Base-by-base conservation (phyloP, 441 rosid genomes). In the Cnidoscolus chayamansa region DNA sequence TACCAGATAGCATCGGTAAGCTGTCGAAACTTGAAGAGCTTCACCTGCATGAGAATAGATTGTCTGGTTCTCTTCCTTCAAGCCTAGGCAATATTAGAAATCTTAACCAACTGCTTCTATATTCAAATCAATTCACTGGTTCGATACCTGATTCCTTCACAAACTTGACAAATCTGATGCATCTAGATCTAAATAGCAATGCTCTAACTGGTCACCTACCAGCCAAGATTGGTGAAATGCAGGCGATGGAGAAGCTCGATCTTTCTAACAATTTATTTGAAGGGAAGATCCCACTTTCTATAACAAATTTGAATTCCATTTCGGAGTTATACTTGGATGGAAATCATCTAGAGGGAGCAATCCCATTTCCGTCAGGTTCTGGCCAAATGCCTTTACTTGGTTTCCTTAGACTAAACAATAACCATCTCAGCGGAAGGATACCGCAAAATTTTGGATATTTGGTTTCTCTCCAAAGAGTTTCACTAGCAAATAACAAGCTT, bases 1-100 rank as follows among this genome's bases (percentile, higher is more conserved):
- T 85, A 51, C 88, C 88, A 11, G 83, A 84, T 37, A 80, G 89
- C 76, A 83, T 85, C 1, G 80, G 88, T 69, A 79, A 84, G 81
- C 74, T 84, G 72, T 77, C 60, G 32, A 75, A 71, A 72, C 88
- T 85, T 0, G 79, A 84, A 78, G 75, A 85, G 72, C 85, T 84
- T 78, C 85, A 79, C 50, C 70, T 85, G 55, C 80, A 81, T 45
- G 89, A 85, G 72, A 85, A 85, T 74, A 76, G 72, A 37, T 67
- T 85, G 13, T 84, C 85, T 19, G 89, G 89, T 70, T 67, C 72
- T 68, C 72, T 87, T 25, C 86, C 87, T 69, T 16, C 84, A 32
- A 74, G 75, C 69, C 73, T 85, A 6, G 86, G 87, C 48, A 37
- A 55, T 71, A 83, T 87, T 4, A 63, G 50, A 20, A 84, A 72